phyloP scores from a whole-genome alignment of 208 protist genomes.

The Zelonia costaricensis region DNA sequence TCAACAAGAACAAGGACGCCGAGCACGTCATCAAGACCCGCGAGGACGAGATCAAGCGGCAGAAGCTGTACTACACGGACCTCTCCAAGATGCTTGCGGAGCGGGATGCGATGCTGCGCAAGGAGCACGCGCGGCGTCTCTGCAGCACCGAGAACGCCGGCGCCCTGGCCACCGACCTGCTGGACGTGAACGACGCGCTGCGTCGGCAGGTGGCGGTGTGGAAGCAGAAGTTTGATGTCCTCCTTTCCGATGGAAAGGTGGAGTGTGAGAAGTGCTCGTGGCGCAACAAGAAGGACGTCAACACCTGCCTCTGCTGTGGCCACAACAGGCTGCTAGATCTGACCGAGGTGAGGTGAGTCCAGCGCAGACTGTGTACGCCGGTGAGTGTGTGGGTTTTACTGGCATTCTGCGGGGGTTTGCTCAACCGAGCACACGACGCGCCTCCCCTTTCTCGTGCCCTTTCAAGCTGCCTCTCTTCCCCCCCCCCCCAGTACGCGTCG shows the following conservation, averaged over 20 bases:
- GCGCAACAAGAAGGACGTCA: constrained; percentile 47
- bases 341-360: background rate
- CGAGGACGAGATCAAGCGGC: constrained; percentile 54
- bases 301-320: constrained; percentile 67
- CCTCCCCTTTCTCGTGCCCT: no score
- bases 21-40: constrained; percentile 41
- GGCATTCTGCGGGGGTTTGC: no score
- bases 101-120: constrained; percentile 55
- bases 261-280: constrained; percentile 78
- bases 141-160: constrained; percentile 63
- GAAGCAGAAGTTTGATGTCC: constrained; percentile 60
- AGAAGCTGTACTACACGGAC: constrained; percentile 59
- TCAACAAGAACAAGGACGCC: constrained; percentile 59
- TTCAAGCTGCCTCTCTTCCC: no score
- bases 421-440: no score
- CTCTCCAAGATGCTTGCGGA: constrained; percentile 66
- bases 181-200: constrained; percentile 63
- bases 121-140: constrained; percentile 60
- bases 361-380: no score
- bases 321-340: constrained; percentile 35
- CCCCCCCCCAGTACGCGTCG: no score
- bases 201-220: constrained; percentile 46
- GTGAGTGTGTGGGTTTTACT: no score
- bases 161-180: constrained; percentile 57
- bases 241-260: constrained; percentile 56